Base-by-base conservation (phyloP, 106 monocot species). In the Alisma plantagoaquatica region DNA sequence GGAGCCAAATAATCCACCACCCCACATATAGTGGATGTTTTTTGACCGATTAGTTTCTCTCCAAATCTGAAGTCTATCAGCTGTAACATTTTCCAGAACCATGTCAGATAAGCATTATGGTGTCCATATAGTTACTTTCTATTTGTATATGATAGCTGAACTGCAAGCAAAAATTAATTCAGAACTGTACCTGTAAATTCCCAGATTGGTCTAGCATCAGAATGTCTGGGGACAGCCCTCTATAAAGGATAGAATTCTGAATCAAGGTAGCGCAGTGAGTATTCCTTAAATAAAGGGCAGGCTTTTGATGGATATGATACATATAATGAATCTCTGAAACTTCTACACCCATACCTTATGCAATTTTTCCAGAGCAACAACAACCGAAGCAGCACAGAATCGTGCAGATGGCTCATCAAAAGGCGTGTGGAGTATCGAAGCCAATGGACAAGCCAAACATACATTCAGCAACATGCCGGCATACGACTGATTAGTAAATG, bases 21-120 rank as follows among this genome's bases (percentile, higher is more conserved):
- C 45, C 93, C 83, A 58, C 93, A 87, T 69, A 87, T 73, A 43
- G 93, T 87, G 70, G 61, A 88, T n/a, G 88, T 78, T 57, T 84
- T 88, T 77, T 89, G 81, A 50, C 53, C 60, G 35, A 3, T 28
- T 57, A 96, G 64, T 68, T 70, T 84, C 77, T 96, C 78, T 29
- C 70, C 77, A 70, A 78, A 96, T 60, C 94, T 77, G 59, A 96
- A 96, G 65, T 96, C 88, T 45, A 89, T 73, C 38, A 89, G 52
- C 88, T 86, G 61, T 49, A 66, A 47, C 10, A 46, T 22, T n/a
- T n/a, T n/a, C n/a, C n/a, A n/a, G n/a, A n/a, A n/a, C n/a, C n/a
- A n/a, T n/a, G n/a, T n/a, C n/a, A n/a, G n/a, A n/a, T n/a, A n/a
- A n/a, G n/a, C n/a, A n/a, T n/a, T n/a, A n/a, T n/a, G n/a, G n/a